These are phyloP conservation scores for Crotalaria pallida DNA, from an alignment of 306 rosid genomes.

Conservation along the genomic window DNA sequence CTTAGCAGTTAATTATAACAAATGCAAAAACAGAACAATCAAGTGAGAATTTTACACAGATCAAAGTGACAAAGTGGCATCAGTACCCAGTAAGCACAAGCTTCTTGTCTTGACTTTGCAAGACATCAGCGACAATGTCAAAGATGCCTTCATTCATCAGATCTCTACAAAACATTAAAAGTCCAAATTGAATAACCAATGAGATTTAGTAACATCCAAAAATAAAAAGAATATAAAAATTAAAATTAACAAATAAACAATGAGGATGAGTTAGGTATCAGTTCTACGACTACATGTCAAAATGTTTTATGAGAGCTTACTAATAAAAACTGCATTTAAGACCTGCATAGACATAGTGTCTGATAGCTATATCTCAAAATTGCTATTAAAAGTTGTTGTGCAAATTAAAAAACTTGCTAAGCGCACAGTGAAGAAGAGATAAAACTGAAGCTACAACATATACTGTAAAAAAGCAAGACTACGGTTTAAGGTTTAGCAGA, in stretches of 20 bases:
- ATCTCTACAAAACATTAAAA: conserved; percentile 59
- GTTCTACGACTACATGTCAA: not conserved
- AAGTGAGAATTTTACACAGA: conserved; percentile 4
- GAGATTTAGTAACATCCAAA: not conserved
- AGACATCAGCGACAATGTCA: conserved; percentile 63
- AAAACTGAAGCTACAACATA: not conserved
- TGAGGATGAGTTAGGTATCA: not conserved
- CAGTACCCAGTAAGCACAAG: conserved; percentile 85
- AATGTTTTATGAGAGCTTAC: not conserved
- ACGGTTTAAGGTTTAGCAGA: not conserved
- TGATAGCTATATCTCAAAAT: conserved; percentile 2
- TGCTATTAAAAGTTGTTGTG: not conserved
- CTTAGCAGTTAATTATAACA: conserved; percentile 26
- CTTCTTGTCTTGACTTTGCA: conserved; percentile 85
- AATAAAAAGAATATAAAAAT: not conserved
- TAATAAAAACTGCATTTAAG: not conserved
- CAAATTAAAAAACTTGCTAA: not conserved
- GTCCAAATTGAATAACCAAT: conserved; percentile 2
- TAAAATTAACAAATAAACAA: not conserved
- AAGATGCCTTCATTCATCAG: conserved; percentile 86
- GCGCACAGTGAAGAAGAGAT: not conserved
- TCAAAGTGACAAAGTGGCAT: conserved; percentile 6
- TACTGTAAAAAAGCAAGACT: not conserved
- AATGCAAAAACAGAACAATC: not conserved
- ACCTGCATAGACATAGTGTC: not conserved